phyloP scores from a whole-genome alignment of 1,139 yeast genomes.

The Pichia sp. region DNA sequence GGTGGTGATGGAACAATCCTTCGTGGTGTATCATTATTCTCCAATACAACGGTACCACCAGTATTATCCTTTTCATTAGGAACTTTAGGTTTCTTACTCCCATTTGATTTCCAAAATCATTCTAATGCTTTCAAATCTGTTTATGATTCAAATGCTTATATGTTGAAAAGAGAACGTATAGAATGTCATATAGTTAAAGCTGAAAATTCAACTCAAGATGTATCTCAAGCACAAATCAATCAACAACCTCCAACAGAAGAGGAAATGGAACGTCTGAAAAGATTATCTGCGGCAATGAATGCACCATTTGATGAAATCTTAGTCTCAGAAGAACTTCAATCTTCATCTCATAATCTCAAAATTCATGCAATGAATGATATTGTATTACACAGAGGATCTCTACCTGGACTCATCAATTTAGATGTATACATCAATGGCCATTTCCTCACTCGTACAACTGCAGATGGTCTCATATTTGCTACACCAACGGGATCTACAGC shows the following conservation, averaged over 20 bases:
- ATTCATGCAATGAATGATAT: slow-evolving; percentile 89
- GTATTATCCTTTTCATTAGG: slow-evolving; percentile 86
- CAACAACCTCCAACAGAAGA: too few relatives aligned
- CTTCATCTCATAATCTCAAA: slow-evolving; percentile 23
- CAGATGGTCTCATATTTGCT: slow-evolving; percentile 79
- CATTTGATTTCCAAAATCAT: slow-evolving; percentile 67
- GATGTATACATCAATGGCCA: slow-evolving; percentile 79
- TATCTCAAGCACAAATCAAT: too few relatives aligned
- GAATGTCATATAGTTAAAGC: slow-evolving; percentile 60
- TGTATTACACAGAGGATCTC: slow-evolving; percentile 78
- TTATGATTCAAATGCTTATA: slow-evolving; percentile 60
- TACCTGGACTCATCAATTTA: slow-evolving; percentile 77
- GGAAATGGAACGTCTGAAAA: slow-evolving; percentile 13
- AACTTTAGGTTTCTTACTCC: slow-evolving; percentile 82
- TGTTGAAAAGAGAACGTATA: slow-evolving; percentile 67
- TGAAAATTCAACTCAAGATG: slow-evolving; percentile 19
- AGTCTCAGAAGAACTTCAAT: slow-evolving; percentile 6
- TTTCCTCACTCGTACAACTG: slow-evolving; percentile 81
- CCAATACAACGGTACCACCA: slow-evolving; percentile 73
- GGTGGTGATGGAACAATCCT: slow-evolving; percentile 97
- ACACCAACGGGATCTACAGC: slow-evolving; percentile 98
- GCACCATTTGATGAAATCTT: slow-evolving; percentile 11
- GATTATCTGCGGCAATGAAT: slow-evolving; percentile 13
- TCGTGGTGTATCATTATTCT: slow-evolving; percentile 47
- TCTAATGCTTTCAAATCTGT: slow-evolving; percentile 58